Percentiles rank a stretch among this genome's conserved stretches.
Conservation (phyloP, 345 rosid species). For the Camelina neglecta region DNA sequence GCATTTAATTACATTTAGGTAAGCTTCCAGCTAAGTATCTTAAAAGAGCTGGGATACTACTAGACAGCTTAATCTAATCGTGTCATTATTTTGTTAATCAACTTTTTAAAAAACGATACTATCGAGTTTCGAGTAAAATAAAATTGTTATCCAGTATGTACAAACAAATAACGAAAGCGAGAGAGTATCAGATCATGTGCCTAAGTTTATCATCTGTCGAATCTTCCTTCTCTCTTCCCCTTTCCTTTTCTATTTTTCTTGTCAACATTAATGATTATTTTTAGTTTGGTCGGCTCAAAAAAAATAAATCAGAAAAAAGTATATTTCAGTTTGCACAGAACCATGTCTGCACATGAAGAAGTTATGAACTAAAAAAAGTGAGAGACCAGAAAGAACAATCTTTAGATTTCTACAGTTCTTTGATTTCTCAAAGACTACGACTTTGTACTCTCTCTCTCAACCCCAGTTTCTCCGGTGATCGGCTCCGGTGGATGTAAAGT, state of each 20-base stretch:
- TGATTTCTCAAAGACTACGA: background rate
- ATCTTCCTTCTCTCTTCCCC: constrained; percentile 28
- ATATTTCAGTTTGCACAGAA: background rate
- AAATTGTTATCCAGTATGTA: no score
- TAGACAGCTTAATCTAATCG: constrained; percentile 20
- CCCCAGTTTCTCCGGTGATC: no score
- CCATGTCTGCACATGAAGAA: constrained; percentile 12
- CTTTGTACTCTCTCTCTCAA: background rate
- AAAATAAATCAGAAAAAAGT: background rate
- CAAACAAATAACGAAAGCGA: background rate
- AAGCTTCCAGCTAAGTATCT: constrained; percentile 38
- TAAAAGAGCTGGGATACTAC: constrained; percentile 2
- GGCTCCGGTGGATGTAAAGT: background rate
- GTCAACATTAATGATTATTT: constrained; percentile 26
- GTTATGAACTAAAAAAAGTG: background rate
- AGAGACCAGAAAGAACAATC: background rate
- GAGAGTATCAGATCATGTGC: constrained; percentile 36
- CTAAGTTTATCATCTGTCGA: constrained; percentile 20
- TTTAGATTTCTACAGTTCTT: constrained; percentile 6
- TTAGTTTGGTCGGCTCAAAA: constrained; percentile 37
- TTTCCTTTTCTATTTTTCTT: background rate
- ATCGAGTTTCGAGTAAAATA: no score
- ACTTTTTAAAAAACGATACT: background rate
- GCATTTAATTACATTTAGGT: constrained; percentile 33
- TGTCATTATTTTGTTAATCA: constrained; percentile 29